Percentiles rank a stretch among this genome's conserved stretches.
phyloP scores from a whole-genome alignment of 768 basidiomycete species.

The Boletus eberwhitei region DNA sequence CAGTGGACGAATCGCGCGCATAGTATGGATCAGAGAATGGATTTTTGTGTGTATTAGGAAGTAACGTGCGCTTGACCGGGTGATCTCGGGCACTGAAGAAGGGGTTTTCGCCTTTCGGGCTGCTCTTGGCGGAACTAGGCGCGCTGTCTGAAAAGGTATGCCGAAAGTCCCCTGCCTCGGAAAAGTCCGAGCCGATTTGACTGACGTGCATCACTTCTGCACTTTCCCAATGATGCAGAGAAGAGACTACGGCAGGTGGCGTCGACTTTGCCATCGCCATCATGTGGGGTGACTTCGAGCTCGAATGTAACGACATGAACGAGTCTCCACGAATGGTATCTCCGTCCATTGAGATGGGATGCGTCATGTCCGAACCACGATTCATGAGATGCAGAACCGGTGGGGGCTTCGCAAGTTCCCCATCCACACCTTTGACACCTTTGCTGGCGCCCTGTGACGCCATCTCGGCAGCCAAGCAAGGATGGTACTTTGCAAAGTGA shows the following conservation, averaged over 20 bases:
- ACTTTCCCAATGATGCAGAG: conserved; percentile 64
- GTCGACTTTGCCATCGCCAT: conserved; percentile 57
- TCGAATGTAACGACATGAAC: conserved; percentile 46
- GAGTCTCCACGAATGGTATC: conserved; percentile 45
- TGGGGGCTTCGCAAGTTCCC: conserved; percentile 15
- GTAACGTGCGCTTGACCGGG: conserved; percentile 19
- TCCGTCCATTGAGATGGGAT: conserved; percentile 51
- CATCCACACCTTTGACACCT: conserved; percentile 24
- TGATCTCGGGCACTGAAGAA: conserved; percentile 42
- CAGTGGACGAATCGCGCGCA: conserved; percentile 29
- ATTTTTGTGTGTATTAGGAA: conserved; percentile 23
- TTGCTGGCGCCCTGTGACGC: conserved; percentile 33
- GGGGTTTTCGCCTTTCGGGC: conserved; percentile 33
- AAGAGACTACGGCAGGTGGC: conserved; percentile 49
- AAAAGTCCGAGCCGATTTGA: conserved; percentile 16
- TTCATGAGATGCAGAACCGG: conserved; percentile 45
- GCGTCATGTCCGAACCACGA: conserved; percentile 36
- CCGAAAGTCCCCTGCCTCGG: conserved; percentile 9
- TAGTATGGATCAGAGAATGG: conserved; percentile 42
- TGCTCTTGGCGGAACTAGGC: conserved; percentile 12
- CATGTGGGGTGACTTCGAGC: conserved; percentile 47
- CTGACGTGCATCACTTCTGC: conserved; percentile 56
- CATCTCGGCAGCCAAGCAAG: conserved; percentile 50
- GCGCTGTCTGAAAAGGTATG: conserved; percentile 29
- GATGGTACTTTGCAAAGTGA: conserved; percentile 59